Percentiles rank a stretch among this genome's conserved stretches.
Conservation (phyloP, 148 eudicot species). For the Dianthus caryophyllus region DNA sequence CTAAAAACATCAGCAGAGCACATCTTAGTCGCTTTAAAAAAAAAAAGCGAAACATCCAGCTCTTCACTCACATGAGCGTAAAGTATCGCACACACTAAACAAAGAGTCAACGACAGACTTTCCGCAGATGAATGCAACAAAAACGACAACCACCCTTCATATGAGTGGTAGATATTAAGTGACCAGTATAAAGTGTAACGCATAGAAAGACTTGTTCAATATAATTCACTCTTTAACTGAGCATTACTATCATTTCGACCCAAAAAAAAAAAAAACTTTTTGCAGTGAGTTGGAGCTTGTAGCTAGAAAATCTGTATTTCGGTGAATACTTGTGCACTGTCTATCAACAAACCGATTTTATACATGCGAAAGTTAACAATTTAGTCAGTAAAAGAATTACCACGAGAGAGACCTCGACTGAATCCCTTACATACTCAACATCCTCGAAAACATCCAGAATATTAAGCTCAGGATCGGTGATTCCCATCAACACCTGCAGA, state of each 20-base stretch:
- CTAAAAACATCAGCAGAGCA: conserved; percentile 33
- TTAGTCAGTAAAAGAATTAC: conserved; percentile 18
- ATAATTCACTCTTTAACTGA: too few relatives aligned
- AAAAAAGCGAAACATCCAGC: neutral
- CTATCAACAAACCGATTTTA: neutral
- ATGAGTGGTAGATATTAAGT: too few relatives aligned
- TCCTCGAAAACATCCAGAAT: conserved; percentile 62
- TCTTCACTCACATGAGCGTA: neutral
- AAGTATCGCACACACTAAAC: neutral
- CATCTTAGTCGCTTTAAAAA: neutral
- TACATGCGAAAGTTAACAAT: neutral
- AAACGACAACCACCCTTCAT: too few relatives aligned
- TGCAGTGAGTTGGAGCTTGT: too few relatives aligned
- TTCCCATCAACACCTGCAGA: conserved; percentile 47
- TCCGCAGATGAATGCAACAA: neutral
- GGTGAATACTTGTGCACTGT: neutral
- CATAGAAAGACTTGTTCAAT: too few relatives aligned
- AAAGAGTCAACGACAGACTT: neutral
- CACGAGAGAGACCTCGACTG: conserved; percentile 41
- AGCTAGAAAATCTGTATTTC: too few relatives aligned
- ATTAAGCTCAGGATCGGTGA: conserved; percentile 48
- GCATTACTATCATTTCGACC: too few relatives aligned
- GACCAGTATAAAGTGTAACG: too few relatives aligned
- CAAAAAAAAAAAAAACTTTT: too few relatives aligned
- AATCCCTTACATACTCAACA: conserved; percentile 50